phyloP scores from a whole-genome alignment of 2,329 filamentous ascomycete genomes.

The Talaromyces sp. region DNA sequence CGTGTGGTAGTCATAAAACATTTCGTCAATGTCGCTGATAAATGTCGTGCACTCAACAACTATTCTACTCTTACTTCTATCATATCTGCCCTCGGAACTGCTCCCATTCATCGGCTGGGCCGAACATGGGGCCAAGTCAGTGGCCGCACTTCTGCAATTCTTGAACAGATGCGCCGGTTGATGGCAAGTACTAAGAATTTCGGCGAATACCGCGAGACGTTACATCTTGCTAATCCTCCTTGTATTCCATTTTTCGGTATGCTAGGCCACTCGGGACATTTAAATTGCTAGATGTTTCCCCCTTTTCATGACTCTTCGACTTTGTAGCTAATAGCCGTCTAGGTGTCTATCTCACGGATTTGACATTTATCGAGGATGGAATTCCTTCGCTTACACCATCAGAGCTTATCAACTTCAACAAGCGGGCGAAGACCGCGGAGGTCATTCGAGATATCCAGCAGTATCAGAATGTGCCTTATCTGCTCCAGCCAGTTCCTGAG shows the following conservation, averaged over 20 bases:
- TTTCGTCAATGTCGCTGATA: slow-evolving; percentile 95
- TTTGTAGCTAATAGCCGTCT: slow-evolving; percentile 21
- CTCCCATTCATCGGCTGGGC: slow-evolving; percentile 89
- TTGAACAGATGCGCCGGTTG: slow-evolving; percentile 89
- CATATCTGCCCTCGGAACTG: slow-evolving; percentile 91
- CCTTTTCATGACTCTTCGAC: neutral
- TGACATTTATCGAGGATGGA: slow-evolving; percentile 98
- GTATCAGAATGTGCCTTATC: slow-evolving; percentile 97
- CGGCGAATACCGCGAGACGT: slow-evolving; percentile 88
- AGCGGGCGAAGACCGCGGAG: slow-evolving; percentile 95
- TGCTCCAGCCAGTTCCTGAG: slow-evolving; percentile 83
- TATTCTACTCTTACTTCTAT: slow-evolving; percentile 97
- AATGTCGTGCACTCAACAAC: slow-evolving; percentile 92
- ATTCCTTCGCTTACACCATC: slow-evolving; percentile 97
- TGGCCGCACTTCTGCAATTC: slow-evolving; percentile 73
- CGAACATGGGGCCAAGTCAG: slow-evolving; percentile 95
- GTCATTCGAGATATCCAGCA: slow-evolving; percentile 98
- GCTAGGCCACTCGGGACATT: slow-evolving; percentile 25
- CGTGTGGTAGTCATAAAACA: slow-evolving; percentile 97
- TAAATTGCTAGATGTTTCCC: neutral
- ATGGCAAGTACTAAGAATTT: slow-evolving; percentile 99
- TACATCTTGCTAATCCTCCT: slow-evolving; percentile 91
- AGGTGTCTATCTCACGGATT: slow-evolving; percentile 95
- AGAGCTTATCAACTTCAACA: slow-evolving; percentile 97
- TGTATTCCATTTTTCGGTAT: slow-evolving; percentile 98